Base-by-base conservation (phyloP, 129 eudicot genomes). In the Oenanthe sinensis region DNA sequence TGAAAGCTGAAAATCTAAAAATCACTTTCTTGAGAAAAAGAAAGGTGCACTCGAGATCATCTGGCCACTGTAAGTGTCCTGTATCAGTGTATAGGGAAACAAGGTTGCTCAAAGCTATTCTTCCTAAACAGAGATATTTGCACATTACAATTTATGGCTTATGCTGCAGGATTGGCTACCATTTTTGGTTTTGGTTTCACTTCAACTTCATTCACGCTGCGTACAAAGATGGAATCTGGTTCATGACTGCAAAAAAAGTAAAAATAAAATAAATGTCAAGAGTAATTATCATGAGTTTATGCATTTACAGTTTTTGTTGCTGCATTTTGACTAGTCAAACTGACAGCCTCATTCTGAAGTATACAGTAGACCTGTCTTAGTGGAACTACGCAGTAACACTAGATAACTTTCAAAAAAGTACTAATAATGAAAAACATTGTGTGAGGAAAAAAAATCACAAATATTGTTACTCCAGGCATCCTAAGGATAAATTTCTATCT, bases 171-270 rank as follows among this genome's bases (percentile, higher is more conserved):
- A 79, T 90, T 96, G 28, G 96, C 91, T 52, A 79, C 65, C 16
- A 85, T 89, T 83, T 90, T 96, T 0, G 99, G 99, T 85, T 96
- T 96, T 54, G 97, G 97, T 80, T 92, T 96, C 85, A 90, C 99
- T 87, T 96, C 99, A 11, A 89, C 93, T 89, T 75, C 79, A 75
- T 75, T 75, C n/a, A 75, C 69, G 17, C 65, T 75, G 36, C 79
- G 79, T 1, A 75, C 87, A 78, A 85, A 95, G 47, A 95, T 92
- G 49, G 97, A 86, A 87, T 95, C 97, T 37, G 96, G 91, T 78
- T 95, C 97, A 68, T 91, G 98, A 63, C 97, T 92, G 93, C 92
- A 86, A 78, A 80, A 55, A 60, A 19, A 62, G 36, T 1, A 78
- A 65, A n/a, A 74, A 43, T 7, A 3, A 76, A 28, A 68, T 12